Evolutionary conservation across 1,284 basidiomycete species (phyloP).

Genomic region (Takashimella koratensis): DNA sequence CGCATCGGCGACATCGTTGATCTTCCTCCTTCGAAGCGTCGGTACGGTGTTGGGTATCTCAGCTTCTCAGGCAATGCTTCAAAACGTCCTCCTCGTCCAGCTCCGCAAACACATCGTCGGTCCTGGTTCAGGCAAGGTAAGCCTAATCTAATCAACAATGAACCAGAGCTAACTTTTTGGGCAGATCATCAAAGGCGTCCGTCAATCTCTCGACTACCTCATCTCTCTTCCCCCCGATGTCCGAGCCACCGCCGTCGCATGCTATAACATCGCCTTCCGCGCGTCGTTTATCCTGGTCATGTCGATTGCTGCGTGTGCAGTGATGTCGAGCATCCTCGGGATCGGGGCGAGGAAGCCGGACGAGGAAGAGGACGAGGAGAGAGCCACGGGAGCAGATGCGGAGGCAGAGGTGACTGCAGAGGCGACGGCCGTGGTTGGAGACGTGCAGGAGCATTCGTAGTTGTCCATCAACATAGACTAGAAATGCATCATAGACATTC

Average conservation of each 20-base stretch:
- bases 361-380: neutral
- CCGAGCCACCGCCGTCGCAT: conserved; percentile 3
- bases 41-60: conserved; percentile 20
- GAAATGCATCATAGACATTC: too few relatives aligned
- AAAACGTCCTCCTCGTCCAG: conserved; percentile 14
- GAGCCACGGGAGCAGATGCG: neutral
- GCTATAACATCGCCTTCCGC: conserved; percentile 14
- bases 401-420: neutral
- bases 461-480: neutral
- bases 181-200: conserved; percentile 12
- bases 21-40: conserved; percentile 19
- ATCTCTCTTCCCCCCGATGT: conserved; percentile 5
- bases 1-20: conserved; percentile 19
- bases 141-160: neutral
- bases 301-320: neutral
- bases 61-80: conserved; percentile 20
- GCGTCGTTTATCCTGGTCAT: conserved; percentile 9
- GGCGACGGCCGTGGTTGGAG: neutral
- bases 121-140: neutral
- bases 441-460: neutral
- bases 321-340: neutral
- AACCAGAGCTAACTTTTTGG: neutral
- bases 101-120: conserved; percentile 7
- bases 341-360: neutral
- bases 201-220: conserved; percentile 15